Percentiles rank a stretch among this genome's conserved stretches.
These are phyloP conservation scores for Eucalyptus marginata DNA, from an alignment of 345 rosid genomes.

Conservation along the genomic window DNA sequence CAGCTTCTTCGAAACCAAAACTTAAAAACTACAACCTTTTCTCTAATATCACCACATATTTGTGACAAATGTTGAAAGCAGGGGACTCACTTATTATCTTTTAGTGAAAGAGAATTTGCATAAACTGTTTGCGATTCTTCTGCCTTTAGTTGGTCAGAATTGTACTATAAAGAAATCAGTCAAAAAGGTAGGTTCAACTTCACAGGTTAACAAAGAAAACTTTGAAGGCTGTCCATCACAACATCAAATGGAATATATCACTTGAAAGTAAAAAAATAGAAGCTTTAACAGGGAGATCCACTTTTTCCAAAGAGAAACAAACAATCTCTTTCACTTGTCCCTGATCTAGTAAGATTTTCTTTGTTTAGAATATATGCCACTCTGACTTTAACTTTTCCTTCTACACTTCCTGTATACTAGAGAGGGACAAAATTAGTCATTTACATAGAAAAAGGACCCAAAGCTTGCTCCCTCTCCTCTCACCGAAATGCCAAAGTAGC, in stretches of 20 bases:
- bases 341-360: neutral
- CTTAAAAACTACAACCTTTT: neutral
- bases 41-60: neutral
- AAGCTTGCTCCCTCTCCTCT: neutral
- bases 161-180: neutral
- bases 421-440: neutral
- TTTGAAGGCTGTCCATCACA: neutral
- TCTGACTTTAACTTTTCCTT: neutral
- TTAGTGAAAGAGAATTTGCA: neutral
- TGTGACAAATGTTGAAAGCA: neutral
- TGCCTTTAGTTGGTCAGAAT: neutral
- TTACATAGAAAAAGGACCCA: neutral
- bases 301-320: neutral
- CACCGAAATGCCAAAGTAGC: neutral
- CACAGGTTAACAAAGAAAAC: neutral
- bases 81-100: neutral
- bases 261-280: neutral
- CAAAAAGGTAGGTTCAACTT: neutral
- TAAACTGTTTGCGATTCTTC: neutral
- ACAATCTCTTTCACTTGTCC: neutral
- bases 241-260: neutral
- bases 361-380: neutral
- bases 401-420: neutral
- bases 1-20: neutral
- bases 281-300: neutral